A percentile compares a stretch with the other conserved stretches of the same genome.
phyloP scores from a whole-genome alignment of 2,329 filamentous ascomycete genomes.

The Fusarium keratoplasticum region DNA sequence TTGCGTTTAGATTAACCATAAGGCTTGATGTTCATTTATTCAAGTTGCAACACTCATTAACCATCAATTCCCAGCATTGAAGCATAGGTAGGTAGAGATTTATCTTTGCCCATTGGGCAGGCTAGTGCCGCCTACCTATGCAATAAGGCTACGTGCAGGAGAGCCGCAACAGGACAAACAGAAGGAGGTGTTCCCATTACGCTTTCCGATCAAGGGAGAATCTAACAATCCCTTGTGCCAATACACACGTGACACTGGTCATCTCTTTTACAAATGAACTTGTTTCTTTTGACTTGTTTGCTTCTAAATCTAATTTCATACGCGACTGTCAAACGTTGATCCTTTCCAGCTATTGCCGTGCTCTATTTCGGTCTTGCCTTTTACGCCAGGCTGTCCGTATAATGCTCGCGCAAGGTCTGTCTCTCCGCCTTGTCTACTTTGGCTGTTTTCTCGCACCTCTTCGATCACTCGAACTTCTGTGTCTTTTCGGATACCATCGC shows the following conservation, averaged over 20 bases:
- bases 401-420: slow-evolving; percentile 4
- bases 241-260: background rate
- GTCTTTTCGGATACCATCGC: slow-evolving; percentile 21
- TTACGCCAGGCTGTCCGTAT: slow-evolving; percentile 23
- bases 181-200: background rate
- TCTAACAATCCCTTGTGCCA: background rate
- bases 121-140: no score
- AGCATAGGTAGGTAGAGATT: no score
- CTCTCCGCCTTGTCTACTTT: background rate
- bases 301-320: background rate
- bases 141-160: background rate
- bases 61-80: no score
- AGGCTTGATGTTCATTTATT: background rate
- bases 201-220: background rate
- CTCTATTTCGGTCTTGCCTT: slow-evolving; percentile 8
- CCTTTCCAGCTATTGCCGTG: background rate
- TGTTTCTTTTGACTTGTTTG: background rate
- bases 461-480: slow-evolving; percentile 19
- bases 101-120: no score
- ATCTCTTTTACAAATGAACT: background rate
- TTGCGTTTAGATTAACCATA: background rate
- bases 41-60: no score
- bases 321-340: background rate
- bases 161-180: background rate
- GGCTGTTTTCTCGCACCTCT: background rate